Base-by-base conservation (phyloP, 225 moss, liverwort and hornwort species). In the Takakia lepidozioides region DNA sequence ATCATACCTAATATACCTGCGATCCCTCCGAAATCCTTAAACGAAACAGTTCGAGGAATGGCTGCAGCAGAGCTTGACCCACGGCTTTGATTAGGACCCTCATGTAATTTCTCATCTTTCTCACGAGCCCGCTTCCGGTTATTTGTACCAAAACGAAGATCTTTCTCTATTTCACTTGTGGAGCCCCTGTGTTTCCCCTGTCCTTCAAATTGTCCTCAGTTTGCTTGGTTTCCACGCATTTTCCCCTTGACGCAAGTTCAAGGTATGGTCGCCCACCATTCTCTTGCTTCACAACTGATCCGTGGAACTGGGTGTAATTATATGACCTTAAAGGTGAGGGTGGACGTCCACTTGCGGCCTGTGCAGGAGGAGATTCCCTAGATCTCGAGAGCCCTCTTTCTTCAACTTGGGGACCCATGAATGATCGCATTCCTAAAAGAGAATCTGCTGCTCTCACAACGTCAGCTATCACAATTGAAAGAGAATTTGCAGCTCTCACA, bases 21-120 rank as follows among this genome's bases (percentile, higher is more conserved):
- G 46, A 95, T 95, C 8, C 93, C 93, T 59, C 93, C 93, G 27
- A 95, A 60, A 60, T 95, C 89, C 47, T 61, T 72, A 27, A 89
- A 95, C 0, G 72, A 84, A 41, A 95, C 84, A 66, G 84, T 89
- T 43, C 79, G 76, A 14, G 89, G 89, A 23, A 62, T 47, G 4
- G 68, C 56, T 25, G 62, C 62, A 27, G 70, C 61, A 3, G 64
- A 71, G 25, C 69, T 59, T 15, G 37, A 65, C 25, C 52, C 64
- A 10, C 51, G 27, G 19, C 57, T 63, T 25, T 58, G 60, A 52
- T 60, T 73, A 51, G 67, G 69, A 19, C 22, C 59, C 19, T 59
- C 82, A n/a, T n/a, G n/a, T n/a, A n/a, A n/a, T 10, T 21, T 52
- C 18, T 70, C 69, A 13, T 59, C 65, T 61, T 63, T 82, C 27